Evolutionary conservation across 2,329 filamentous ascomycete genomes (phyloP).

Genomic region (Alternaria sp.): DNA sequence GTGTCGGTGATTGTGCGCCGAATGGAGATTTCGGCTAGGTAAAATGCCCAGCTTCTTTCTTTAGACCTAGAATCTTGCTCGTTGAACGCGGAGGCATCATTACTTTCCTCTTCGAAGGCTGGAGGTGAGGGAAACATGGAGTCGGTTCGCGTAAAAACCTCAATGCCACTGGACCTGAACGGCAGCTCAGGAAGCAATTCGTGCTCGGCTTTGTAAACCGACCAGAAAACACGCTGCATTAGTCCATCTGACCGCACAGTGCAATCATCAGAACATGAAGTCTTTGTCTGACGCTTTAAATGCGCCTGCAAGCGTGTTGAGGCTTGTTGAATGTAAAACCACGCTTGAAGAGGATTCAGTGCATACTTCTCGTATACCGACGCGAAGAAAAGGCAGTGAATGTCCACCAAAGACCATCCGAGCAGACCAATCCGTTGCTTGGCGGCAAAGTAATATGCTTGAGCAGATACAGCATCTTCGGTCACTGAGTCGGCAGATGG

Average conservation of each 20-base stretch:
- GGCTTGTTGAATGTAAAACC: neutral
- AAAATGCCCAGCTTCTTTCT: neutral
- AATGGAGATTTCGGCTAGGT: neutral
- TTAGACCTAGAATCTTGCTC: neutral
- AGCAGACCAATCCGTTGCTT: neutral
- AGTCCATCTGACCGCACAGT: neutral
- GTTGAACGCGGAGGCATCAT: neutral
- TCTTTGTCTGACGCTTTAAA: neutral
- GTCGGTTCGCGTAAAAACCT: neutral
- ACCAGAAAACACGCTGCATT: neutral
- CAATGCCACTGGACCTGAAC: neutral
- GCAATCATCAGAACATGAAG: neutral
- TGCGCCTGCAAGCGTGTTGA: neutral
- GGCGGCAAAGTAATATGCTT: neutral
- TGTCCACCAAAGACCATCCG: neutral
- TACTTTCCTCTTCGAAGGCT: neutral
- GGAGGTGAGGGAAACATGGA: neutral
- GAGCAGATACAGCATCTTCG: neutral
- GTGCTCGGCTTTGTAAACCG: neutral
- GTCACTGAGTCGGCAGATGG: neutral
- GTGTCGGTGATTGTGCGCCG: neutral
- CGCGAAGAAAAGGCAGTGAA: neutral
- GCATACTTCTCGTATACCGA: neutral
- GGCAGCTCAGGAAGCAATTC: neutral
- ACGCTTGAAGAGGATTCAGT: neutral